Evolutionary conservation across 805 yeast species (phyloP).

Genomic region (Candida peoriensis): DNA sequence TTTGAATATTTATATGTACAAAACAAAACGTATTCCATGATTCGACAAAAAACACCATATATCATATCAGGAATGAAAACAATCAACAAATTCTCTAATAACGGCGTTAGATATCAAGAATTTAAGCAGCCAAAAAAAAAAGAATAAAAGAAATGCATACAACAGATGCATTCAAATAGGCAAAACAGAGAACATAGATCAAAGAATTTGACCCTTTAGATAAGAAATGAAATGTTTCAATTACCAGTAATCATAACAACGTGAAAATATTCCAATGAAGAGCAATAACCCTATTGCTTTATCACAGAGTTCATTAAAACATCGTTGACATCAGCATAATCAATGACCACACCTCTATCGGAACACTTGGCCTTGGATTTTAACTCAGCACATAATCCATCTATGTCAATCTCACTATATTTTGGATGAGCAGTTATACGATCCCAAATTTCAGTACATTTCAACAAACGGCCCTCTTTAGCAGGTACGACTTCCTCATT

Average conservation of each 20-base stretch:
- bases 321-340: slow-evolving; percentile 70
- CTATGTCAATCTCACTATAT: slow-evolving; percentile 90
- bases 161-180: neutral
- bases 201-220: too few species aligned
- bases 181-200: neutral
- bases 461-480: slow-evolving; percentile 52
- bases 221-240: too few species aligned
- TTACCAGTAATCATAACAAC: neutral
- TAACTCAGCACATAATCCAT: slow-evolving; percentile 85
- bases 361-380: slow-evolving; percentile 93
- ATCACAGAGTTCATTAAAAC: slow-evolving; percentile 27
- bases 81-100: too few species aligned
- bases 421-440: slow-evolving; percentile 90
- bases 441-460: slow-evolving; percentile 95
- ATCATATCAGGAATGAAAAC: too few species aligned
- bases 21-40: too few species aligned
- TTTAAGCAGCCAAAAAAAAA: neutral
- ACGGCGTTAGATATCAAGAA: neutral
- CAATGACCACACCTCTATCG: slow-evolving; percentile 85
- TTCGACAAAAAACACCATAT: too few species aligned
- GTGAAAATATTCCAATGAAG: neutral
- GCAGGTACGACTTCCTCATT: slow-evolving; percentile 59
- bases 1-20: too few species aligned
- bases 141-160: neutral
- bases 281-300: neutral